Base-by-base conservation (phyloP, 441 rosid genomes). In the Pelargonium australe region DNA sequence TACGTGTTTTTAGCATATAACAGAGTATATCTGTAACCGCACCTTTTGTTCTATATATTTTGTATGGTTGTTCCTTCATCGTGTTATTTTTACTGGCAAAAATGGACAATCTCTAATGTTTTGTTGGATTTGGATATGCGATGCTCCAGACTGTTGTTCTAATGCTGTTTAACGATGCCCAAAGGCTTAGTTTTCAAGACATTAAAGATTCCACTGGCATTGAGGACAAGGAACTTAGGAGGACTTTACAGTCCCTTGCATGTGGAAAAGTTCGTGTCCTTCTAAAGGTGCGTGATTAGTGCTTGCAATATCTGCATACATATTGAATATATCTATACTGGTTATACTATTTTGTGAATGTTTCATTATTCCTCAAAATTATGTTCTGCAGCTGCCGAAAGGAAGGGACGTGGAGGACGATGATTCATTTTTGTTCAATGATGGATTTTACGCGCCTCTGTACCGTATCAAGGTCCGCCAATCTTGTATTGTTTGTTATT, bases 181-280 rank as follows among this genome's bases (percentile, higher is more conserved):
- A 82, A 76, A 90, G 81, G 80, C 95, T 95, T 78, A 88, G 90
- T 83, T 88, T 92, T 75, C 91, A 88, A 86, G 96, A 95, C 78
- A 86, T 95, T 61, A 95, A 89, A 79, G 99, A 92, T 63, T 84
- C 98, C 68, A 95, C 99, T n/a, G 80, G 92, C 73, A 88, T 95
- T 74, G 99, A 95, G 82, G 98, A 95, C 77, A 92, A 88, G 79
- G 99, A 95, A 78, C 84, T 95, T 81, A 85, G 95, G 70, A 86
- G 98, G 79, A 95, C 99, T 51, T 77, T 95, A 72, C 99, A 92
- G 79, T 95, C 99, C 45, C 97, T 95, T 77, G 99, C 99, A 13
- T 95, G 99, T 64, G 98, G 98, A 61, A 95, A 90, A 92, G 90
- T 89, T 72, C 90, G 97, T 20, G 96, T 95, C 76, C 87, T 95